phyloP scores from a whole-genome alignment of 805 yeast species.

The Pichia thaimueangensis region DNA sequence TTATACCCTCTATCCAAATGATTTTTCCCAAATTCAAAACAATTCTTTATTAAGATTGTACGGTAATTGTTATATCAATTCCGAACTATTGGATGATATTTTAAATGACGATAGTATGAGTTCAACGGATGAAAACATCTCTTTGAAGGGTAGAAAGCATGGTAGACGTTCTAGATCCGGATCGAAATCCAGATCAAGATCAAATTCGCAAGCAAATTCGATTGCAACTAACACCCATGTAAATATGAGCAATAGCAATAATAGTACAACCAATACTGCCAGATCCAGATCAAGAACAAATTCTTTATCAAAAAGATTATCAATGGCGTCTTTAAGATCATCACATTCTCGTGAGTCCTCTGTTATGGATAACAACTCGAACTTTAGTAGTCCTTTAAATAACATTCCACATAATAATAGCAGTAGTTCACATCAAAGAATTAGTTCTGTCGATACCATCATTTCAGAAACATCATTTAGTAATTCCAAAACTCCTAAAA shows the following conservation, averaged over 20 bases:
- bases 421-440: constrained; percentile 17
- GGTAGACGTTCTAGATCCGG: constrained; percentile 7
- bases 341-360: constrained; percentile 14
- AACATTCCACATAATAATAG: too few species aligned
- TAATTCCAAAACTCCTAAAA: constrained; percentile 20
- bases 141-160: constrained; percentile 7
- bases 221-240: too few species aligned
- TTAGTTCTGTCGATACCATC: constrained; percentile 23
- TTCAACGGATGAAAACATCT: constrained; percentile 12
- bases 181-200: constrained; percentile 4
- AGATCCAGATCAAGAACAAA: constrained; percentile 7
- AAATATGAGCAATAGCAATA: too few species aligned
- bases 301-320: constrained; percentile 22
- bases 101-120: constrained; percentile 22
- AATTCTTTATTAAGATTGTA: constrained; percentile 50
- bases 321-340: constrained; percentile 25
- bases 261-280: too few species aligned
- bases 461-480: constrained; percentile 22
- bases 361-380: not conserved
- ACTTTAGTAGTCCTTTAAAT: constrained; percentile 12
- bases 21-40: constrained; percentile 48
- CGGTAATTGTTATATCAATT: constrained; percentile 48
- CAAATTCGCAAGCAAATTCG: too few species aligned
- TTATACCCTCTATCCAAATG: constrained; percentile 56
- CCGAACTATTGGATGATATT: constrained; percentile 16